Percentiles rank a stretch among this genome's conserved stretches.
These are phyloP conservation scores for Mikania micrantha DNA, from an alignment of 129 eudicot species.

Conservation along the genomic window DNA sequence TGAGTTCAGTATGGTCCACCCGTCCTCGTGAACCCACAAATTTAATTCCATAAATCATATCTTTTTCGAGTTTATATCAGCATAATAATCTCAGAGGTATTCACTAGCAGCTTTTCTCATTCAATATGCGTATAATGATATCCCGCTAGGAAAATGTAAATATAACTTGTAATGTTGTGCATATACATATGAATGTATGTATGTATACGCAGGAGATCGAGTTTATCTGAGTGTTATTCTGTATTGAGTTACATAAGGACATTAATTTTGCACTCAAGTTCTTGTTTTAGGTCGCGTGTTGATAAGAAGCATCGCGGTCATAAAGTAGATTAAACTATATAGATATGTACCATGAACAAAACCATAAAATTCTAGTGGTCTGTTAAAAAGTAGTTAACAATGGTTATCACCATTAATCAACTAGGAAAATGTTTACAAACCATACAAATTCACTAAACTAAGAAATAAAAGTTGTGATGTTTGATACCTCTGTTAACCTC, in stretches of 20 bases:
- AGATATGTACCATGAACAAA: no score
- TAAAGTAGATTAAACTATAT: no score
- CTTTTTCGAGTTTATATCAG: slow-evolving; percentile 3
- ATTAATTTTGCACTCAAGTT: background rate
- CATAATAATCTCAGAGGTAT: slow-evolving; percentile 11
- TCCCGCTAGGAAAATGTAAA: slow-evolving; percentile 19
- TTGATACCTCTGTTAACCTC: no score
- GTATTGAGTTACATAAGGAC: slow-evolving; percentile 9
- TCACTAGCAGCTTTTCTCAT: slow-evolving; percentile 14
- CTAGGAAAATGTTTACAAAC: background rate
- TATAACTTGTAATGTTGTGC: slow-evolving; percentile 22
- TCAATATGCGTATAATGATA: background rate
- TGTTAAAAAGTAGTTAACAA: no score
- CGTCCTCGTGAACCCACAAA: slow-evolving; percentile 44
- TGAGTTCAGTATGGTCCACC: slow-evolving; percentile 75
- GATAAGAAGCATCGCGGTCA: no score
- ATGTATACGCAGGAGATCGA: slow-evolving; percentile 8
- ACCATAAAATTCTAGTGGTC: no score
- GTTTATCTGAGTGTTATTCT: slow-evolving; percentile 11
- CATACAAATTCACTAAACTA: background rate
- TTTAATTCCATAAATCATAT: slow-evolving; percentile 13
- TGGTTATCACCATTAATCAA: no score
- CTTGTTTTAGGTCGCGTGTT: background rate
- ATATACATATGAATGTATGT: slow-evolving; percentile 6
- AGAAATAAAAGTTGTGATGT: no score